These are phyloP conservation scores for Amanita muscaria DNA, from an alignment of 768 basidiomycete genomes.

Conservation along the genomic window DNA sequence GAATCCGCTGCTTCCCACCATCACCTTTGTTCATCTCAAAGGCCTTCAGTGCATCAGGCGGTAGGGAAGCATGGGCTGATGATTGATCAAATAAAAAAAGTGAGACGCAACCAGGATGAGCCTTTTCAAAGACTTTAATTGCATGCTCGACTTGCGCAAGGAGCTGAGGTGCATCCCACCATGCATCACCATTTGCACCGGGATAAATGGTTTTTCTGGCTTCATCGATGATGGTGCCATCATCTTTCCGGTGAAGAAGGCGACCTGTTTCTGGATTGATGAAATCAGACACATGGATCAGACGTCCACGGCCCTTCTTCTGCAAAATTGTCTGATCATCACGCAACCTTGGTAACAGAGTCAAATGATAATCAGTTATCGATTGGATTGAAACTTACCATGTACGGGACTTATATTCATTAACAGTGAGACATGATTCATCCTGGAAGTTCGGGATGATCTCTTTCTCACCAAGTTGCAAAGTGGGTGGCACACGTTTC, in stretches of 20 bases:
- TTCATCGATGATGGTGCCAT: constrained; percentile 20
- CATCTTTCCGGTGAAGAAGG: constrained; percentile 17
- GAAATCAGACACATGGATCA: constrained; percentile 35
- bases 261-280: constrained; percentile 25
- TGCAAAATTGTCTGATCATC: constrained; percentile 9
- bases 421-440: constrained; percentile 22
- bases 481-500: constrained; percentile 10
- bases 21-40: constrained; percentile 34
- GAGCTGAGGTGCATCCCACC: constrained; percentile 30
- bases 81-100: constrained; percentile 36
- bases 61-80: constrained; percentile 30
- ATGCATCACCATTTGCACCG: constrained; percentile 26
- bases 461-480: constrained; percentile 16
- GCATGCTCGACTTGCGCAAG: constrained; percentile 24
- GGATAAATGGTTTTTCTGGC: constrained; percentile 30
- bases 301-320: constrained; percentile 25
- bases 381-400: constrained; percentile 5
- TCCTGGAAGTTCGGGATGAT: constrained; percentile 24
- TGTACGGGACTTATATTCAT: constrained; percentile 14
- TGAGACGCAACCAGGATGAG: constrained; percentile 21
- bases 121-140: constrained; percentile 28
- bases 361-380: not conserved
- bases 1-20: constrained; percentile 28
- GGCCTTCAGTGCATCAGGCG: constrained; percentile 30
- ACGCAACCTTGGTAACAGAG: constrained; percentile 3